Base-by-base conservation (phyloP, 2,329 filamentous ascomycete genomes). In the Xenoacremonium recifei region DNA sequence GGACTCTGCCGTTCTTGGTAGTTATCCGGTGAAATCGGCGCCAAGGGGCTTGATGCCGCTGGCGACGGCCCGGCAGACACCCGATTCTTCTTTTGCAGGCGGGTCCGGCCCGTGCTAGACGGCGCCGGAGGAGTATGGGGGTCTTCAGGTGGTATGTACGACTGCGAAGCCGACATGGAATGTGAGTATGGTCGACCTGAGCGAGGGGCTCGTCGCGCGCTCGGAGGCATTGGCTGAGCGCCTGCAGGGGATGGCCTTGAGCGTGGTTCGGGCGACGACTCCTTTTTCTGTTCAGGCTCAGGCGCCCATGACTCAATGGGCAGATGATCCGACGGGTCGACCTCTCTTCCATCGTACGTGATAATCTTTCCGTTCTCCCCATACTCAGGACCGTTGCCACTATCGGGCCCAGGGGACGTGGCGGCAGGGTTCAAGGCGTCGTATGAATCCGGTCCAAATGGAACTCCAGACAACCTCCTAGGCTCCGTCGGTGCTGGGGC, bases 311-410 rank as follows among this genome's bases (percentile, higher is more conserved):
- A 80, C 41, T 87, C 82, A 60, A 89, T 79, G 0, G 87, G 87
- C 12, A 91, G 72, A 58, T 91, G 87, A 62, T 92, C 87, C 1
- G 85, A 89, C 1, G 87, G 87, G 57, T 92, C 87, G 41, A 92
- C 77, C 55, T 89, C 84, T 41, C 84, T 76, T 6, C 87, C 87
- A 58, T 89, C 85, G 49, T 86, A 76, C 1, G 81, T 85, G 39
- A 90, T 82, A 47, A 91, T 89, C 57, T 88, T 88, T 7, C 80
- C 83, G 38, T 77, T 75, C 1, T 73, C 67, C n/a, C 47, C 55
- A 31, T 54, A 50, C 4, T 51, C 42, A 3, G 74, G 69, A 37
- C 70, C 72, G 35, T 40, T 40, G 1, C 54, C 55, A 16, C 53
- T 48, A 9, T 51, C 50, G 5, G 64, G n/a, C n/a, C n/a, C n/a